These are phyloP conservation scores for Sinapis alba DNA, from an alignment of 441 rosid genomes.

Conservation along the genomic window DNA sequence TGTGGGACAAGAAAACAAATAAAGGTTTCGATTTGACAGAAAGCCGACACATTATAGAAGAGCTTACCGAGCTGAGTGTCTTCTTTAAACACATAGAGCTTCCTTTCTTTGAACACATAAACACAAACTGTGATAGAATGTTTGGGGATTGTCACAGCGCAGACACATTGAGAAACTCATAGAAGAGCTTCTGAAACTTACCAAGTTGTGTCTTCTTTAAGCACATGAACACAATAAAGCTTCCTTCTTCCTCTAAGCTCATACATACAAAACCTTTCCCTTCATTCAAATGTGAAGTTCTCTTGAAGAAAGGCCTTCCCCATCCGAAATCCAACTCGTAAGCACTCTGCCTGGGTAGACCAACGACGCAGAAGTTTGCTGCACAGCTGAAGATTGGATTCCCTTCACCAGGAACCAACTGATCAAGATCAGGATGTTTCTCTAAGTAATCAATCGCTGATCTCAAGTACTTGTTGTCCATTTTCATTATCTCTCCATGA, in stretches of 20 bases:
- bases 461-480: conserved; percentile 43
- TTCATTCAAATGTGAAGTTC: conserved; percentile 37
- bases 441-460: conserved; percentile 46
- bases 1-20: conserved; percentile 1
- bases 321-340: conserved; percentile 50
- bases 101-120: not conserved
- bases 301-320: conserved; percentile 39
- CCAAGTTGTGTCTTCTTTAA: conserved; percentile 38
- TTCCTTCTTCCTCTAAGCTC: conserved; percentile 39
- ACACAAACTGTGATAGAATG: not conserved
- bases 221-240: conserved; percentile 35
- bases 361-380: conserved; percentile 39
- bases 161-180: conserved; percentile 32
- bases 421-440: conserved; percentile 33
- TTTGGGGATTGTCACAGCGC: conserved; percentile 15
- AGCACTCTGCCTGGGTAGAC: conserved; percentile 25
- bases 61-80: conserved; percentile 12
- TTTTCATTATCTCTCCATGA: conserved; percentile 35
- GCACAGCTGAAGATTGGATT: conserved; percentile 35
- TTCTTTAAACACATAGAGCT: not conserved
- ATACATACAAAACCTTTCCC: conserved; percentile 32
- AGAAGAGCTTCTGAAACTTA: conserved; percentile 41
- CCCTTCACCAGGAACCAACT: conserved; percentile 40
- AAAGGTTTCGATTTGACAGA: not conserved
- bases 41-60: conserved; percentile 34